Evolutionary conservation across 2,329 filamentous ascomycete species (phyloP).

Genomic region (Penicillium sp.): DNA sequence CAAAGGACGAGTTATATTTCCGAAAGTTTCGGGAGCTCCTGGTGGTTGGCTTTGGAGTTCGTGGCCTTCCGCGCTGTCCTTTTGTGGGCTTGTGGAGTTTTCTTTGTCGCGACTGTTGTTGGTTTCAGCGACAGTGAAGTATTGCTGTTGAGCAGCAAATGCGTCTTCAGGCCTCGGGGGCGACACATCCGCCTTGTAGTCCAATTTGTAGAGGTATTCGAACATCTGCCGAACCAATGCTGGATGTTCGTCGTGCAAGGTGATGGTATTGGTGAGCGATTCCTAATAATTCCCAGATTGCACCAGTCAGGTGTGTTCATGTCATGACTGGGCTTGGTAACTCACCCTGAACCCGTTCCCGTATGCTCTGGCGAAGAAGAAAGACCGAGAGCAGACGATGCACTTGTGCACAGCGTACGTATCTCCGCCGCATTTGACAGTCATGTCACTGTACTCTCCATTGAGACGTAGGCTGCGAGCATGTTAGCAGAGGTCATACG

Average conservation of each 20-base stretch:
- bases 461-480: background rate
- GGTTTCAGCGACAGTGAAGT: background rate
- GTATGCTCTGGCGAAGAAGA: background rate
- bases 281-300: background rate
- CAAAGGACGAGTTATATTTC: background rate
- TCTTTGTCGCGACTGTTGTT: background rate
- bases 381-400: conserved; percentile 1
- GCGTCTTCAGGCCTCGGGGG: background rate
- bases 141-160: background rate
- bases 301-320: background rate
- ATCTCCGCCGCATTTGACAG: background rate
- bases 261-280: background rate
- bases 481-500: background rate
- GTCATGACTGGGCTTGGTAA: background rate
- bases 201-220: background rate
- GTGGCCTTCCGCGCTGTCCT: background rate
- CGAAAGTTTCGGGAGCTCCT: background rate
- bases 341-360: background rate
- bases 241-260: background rate
- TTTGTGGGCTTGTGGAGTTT: background rate
- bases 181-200: background rate
- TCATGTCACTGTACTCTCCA: background rate
- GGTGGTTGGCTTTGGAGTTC: too few species aligned
- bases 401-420: conserved; percentile 1
- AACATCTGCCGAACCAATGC: background rate